Evolutionary conservation across 2,329 filamentous ascomycete genomes (phyloP).

Genomic region (Colletotrichum incanum): DNA sequence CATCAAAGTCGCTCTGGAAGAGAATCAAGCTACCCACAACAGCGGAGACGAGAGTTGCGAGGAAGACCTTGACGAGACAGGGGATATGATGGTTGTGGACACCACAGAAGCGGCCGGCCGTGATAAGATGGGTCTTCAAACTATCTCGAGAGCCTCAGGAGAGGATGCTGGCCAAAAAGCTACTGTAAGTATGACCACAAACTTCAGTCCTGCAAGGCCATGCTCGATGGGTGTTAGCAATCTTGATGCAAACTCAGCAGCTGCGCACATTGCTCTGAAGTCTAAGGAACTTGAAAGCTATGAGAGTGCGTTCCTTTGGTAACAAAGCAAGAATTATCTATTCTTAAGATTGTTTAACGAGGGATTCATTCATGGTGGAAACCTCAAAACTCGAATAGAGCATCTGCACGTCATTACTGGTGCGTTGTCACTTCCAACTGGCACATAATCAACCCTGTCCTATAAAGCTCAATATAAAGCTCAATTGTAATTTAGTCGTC

Average conservation of each 20-base stretch:
- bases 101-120: neutral
- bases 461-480: neutral
- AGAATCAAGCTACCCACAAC: neutral
- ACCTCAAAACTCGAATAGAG: neutral
- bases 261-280: neutral
- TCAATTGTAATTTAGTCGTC: neutral
- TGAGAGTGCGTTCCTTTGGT: slow-evolving; percentile 29
- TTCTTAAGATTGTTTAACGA: neutral
- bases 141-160: neutral
- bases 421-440: neutral
- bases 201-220: neutral
- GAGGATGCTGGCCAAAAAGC: neutral
- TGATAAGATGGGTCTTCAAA: too few relatives aligned
- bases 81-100: neutral
- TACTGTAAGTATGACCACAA: neutral
- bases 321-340: neutral
- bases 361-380: neutral
- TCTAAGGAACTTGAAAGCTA: neutral
- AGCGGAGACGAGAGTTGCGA: neutral
- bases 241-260: neutral
- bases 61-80: neutral
- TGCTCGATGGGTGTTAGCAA: neutral
- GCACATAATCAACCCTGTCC: neutral
- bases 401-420: neutral
- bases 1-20: neutral